Evolutionary conservation across 2,329 filamentous ascomycete genomes (phyloP).

Genomic region (Fusarium zealandicum): DNA sequence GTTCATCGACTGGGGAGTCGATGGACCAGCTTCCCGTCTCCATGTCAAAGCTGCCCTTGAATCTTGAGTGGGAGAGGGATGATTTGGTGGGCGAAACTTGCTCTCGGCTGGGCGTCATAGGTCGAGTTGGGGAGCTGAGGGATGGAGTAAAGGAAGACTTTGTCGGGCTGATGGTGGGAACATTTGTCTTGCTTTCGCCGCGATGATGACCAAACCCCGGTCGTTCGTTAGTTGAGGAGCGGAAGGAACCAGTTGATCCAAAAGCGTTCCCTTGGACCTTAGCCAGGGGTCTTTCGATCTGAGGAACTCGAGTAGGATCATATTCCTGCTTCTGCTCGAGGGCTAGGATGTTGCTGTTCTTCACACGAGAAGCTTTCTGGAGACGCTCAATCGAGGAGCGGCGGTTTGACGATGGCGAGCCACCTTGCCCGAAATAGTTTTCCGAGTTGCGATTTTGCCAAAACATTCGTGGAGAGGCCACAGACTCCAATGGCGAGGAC

Average conservation of each 20-base stretch:
- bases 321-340: slow-evolving; percentile 93
- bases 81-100: slow-evolving; percentile 87
- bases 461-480: slow-evolving; percentile 82
- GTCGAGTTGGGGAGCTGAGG: slow-evolving; percentile 40
- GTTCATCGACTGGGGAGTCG: slow-evolving; percentile 66
- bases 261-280: slow-evolving; percentile 78
- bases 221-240: slow-evolving; percentile 55
- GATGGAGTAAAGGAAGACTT: slow-evolving; percentile 52
- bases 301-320: slow-evolving; percentile 78
- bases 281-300: slow-evolving; percentile 83
- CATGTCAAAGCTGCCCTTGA: slow-evolving; percentile 73
- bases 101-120: slow-evolving; percentile 69
- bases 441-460: slow-evolving; percentile 87
- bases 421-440: slow-evolving; percentile 68
- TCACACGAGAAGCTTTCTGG: slow-evolving; percentile 92
- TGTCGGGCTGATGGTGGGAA: slow-evolving; percentile 64
- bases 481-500: slow-evolving; percentile 74
- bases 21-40: slow-evolving; percentile 73
- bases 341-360: slow-evolving; percentile 97
- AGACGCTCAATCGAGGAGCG: slow-evolving; percentile 94
- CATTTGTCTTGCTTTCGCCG: slow-evolving; percentile 62
- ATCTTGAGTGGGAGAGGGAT: slow-evolving; percentile 74
- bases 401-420: slow-evolving; percentile 75
- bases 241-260: slow-evolving; percentile 63
- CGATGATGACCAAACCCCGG: slow-evolving; percentile 55